Evolutionary conservation across 306 rosid species (phyloP).

Genomic region (Amphicarpaea edgeworthii): DNA sequence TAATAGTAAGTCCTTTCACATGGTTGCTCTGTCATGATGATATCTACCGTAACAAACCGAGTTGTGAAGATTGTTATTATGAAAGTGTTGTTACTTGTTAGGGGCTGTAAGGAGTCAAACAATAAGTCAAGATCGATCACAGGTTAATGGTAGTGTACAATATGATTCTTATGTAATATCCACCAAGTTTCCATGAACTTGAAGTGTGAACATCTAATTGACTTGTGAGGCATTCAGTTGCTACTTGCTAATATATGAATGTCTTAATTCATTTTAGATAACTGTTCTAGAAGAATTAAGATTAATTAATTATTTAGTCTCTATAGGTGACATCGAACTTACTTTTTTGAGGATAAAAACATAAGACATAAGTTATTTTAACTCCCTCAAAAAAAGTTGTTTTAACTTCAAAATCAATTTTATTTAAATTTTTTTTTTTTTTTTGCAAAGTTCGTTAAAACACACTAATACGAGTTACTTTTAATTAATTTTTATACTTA

Average conservation of each 20-base stretch:
- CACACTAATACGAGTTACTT: too few relatives aligned
- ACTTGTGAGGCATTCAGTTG: background rate
- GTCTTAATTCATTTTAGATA: background rate
- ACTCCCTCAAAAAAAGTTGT: too few relatives aligned
- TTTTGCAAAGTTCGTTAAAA: too few relatives aligned
- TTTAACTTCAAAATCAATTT: too few relatives aligned
- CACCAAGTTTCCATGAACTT: background rate
- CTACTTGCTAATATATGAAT: background rate
- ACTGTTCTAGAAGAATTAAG: background rate
- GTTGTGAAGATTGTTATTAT: background rate
- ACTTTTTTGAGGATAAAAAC: too few relatives aligned
- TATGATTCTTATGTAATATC: background rate
- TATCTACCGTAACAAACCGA: background rate
- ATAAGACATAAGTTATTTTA: too few relatives aligned
- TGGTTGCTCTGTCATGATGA: slow-evolving; percentile 7
- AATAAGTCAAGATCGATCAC: background rate
- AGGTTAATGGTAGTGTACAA: background rate
- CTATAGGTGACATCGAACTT: too few relatives aligned
- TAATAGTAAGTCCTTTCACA: slow-evolving; percentile 1
- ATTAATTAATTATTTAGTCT: background rate
- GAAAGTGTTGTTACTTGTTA: background rate
- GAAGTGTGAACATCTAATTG: background rate
- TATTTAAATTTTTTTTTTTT: too few relatives aligned
- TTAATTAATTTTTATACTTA: too few relatives aligned
- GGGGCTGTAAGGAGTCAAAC: background rate